Percentiles rank a stretch among this genome's conserved stretches.
phyloP scores from a whole-genome alignment of 805 yeast species.

The Metschnikowia noctiluminum region DNA sequence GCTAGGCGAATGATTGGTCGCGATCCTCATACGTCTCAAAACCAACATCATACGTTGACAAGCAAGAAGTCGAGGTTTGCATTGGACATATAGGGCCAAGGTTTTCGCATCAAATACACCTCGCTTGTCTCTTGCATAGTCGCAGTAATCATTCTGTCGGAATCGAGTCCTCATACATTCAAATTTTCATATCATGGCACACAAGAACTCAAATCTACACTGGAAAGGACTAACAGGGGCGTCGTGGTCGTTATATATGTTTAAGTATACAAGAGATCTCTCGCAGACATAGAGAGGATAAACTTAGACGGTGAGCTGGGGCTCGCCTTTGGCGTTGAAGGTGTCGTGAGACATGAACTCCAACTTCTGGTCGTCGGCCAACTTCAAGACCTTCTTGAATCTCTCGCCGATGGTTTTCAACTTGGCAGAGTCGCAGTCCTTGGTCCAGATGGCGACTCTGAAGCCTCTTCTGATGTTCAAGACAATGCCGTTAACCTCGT shows the following conservation, averaged over 20 bases:
- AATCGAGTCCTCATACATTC: no score
- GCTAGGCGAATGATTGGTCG: no score
- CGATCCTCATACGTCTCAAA: no score
- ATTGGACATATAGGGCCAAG: no score
- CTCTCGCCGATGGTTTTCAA: slow-evolving; percentile 77
- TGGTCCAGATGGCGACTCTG: slow-evolving; percentile 93
- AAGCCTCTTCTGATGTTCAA: slow-evolving; percentile 74
- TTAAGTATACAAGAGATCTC: slow-evolving; percentile 13
- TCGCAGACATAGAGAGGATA: background rate
- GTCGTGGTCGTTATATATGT: slow-evolving; percentile 17
- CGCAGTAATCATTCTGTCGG: no score
- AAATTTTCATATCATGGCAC: no score
- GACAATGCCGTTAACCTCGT: slow-evolving; percentile 92
- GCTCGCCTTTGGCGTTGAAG: slow-evolving; percentile 37
- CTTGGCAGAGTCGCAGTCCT: slow-evolving; percentile 61
- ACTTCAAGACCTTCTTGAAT: slow-evolving; percentile 79
- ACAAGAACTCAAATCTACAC: background rate
- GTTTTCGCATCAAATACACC: background rate
- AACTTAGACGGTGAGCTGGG: slow-evolving; percentile 19
- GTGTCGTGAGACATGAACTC: slow-evolving; percentile 76
- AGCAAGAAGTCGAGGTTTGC: no score
- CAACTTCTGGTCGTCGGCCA: slow-evolving; percentile 68
- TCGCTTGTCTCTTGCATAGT: no score
- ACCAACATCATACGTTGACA: no score
- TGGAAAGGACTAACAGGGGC: background rate